These are phyloP conservation scores for Apiospora koreana DNA, from an alignment of 2,329 filamentous ascomycete genomes.

Conservation along the genomic window DNA sequence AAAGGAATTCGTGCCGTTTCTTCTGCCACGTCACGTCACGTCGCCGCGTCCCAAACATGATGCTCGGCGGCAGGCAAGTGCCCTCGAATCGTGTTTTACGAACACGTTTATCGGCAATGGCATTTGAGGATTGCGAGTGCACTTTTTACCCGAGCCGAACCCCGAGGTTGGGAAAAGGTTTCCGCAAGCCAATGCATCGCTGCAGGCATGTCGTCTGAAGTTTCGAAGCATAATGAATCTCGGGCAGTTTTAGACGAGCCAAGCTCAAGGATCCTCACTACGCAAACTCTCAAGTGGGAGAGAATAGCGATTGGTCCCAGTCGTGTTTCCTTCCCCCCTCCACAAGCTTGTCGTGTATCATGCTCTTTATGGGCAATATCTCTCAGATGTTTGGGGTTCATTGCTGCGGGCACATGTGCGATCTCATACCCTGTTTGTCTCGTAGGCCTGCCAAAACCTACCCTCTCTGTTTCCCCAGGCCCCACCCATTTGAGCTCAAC, in stretches of 20 bases:
- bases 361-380: slow-evolving; percentile 17
- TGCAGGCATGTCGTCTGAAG: slow-evolving; percentile 9
- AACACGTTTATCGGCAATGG: slow-evolving; percentile 5
- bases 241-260: slow-evolving; percentile 14
- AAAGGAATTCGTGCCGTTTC: not conserved
- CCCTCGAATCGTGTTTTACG: slow-evolving; percentile 7
- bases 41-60: not conserved
- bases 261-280: slow-evolving; percentile 4
- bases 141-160: slow-evolving; percentile 4
- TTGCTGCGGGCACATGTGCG: slow-evolving; percentile 5
- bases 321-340: not conserved
- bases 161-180: slow-evolving; percentile 7
- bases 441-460: slow-evolving; percentile 27
- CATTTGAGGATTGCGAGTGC: not conserved
- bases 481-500: slow-evolving; percentile 16
- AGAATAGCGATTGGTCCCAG: slow-evolving; percentile 14
- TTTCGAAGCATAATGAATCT: not conserved
- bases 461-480: slow-evolving; percentile 11
- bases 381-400: slow-evolving; percentile 11
- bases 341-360: slow-evolving; percentile 18
- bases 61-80: not conserved
- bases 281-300: slow-evolving; percentile 8
- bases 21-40: not conserved
- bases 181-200: slow-evolving; percentile 2
- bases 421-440: slow-evolving; percentile 29